These are phyloP conservation scores for Populus tomentosa DNA, from an alignment of 441 rosid species.

Conservation along the genomic window DNA sequence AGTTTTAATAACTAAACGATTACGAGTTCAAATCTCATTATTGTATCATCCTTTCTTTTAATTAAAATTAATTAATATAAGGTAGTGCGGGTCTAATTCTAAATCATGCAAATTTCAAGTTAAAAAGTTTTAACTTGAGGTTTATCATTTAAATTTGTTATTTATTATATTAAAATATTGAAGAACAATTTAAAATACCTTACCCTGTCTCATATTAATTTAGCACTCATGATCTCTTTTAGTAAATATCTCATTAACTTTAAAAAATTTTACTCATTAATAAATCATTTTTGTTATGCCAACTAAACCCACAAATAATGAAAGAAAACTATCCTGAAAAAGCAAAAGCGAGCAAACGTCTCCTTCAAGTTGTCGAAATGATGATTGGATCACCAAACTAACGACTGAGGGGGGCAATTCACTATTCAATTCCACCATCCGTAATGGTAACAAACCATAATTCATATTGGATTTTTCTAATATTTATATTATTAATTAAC, in stretches of 20 bases:
- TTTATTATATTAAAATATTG: too few relatives aligned
- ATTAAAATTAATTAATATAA: too few relatives aligned
- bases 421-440: background rate
- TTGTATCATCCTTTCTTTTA: rapidly evolving
- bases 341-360: background rate
- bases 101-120: rapidly evolving
- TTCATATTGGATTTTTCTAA: too few relatives aligned
- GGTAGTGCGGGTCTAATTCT: rapidly evolving
- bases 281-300: too few relatives aligned
- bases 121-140: rapidly evolving
- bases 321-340: background rate
- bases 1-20: rapidly evolving
- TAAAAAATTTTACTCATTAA: too few relatives aligned
- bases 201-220: too few relatives aligned
- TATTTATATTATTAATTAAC: too few relatives aligned
- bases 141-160: too few relatives aligned
- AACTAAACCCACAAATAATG: background rate
- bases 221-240: too few relatives aligned
- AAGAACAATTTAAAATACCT: too few relatives aligned
- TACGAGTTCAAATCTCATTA: rapidly evolving
- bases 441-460: too few relatives aligned
- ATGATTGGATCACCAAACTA: background rate
- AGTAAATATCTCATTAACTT: too few relatives aligned
- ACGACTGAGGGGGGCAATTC: background rate
- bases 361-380: background rate